Base-by-base conservation (phyloP, 1,284 basidiomycete genomes). In the Coriolopsis trogii region DNA sequence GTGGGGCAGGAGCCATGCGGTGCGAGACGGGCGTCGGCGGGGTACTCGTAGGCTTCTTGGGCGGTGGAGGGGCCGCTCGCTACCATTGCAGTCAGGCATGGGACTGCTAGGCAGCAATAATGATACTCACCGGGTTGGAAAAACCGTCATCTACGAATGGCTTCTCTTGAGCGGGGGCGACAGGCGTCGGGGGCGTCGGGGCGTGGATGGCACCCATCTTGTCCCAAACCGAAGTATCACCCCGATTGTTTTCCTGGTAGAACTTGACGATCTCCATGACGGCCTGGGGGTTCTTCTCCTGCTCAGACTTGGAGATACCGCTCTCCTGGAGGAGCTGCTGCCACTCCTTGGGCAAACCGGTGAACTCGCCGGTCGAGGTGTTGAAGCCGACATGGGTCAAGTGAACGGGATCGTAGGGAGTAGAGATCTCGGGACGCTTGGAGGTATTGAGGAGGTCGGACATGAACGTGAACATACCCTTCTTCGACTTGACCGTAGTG, bases 321-420 rank as follows among this genome's bases (percentile, higher is more conserved):
- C 90, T 94, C 69, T 98, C 95, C 70, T 97, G 93, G 41, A 99
- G 74, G 6, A 99, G 81, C 70, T 98, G 93, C 70, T 99, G 97
- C 97, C 97, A 99, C 74, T 99, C 96, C 69, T 95, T 95, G 1
- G 97, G 97, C 49, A 99, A 79, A 4, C 97, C 97, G 8, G 92
- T 95, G 74, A 95, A 99, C 74, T 99, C 95, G 52, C 97, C 97
- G 0, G 96, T 99, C 55, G 93, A 95, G 28, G 93, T 94, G 74
- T 99, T 98, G 83, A 98, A 99, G 56, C 96, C 97, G 67, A 99
- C 97, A 68, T 99, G 97, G 0, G 96, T 99, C 61, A 99, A 87
- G 75, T 99, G 97, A 33, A 99, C 95, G n/a, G 97, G 97, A 71
- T 99, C 97, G 70, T 98, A 99, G 1, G 94, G 96, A 3, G 94